Conservation (phyloP, 805 yeast species). For the Starmerella stigmatis region DNA sequence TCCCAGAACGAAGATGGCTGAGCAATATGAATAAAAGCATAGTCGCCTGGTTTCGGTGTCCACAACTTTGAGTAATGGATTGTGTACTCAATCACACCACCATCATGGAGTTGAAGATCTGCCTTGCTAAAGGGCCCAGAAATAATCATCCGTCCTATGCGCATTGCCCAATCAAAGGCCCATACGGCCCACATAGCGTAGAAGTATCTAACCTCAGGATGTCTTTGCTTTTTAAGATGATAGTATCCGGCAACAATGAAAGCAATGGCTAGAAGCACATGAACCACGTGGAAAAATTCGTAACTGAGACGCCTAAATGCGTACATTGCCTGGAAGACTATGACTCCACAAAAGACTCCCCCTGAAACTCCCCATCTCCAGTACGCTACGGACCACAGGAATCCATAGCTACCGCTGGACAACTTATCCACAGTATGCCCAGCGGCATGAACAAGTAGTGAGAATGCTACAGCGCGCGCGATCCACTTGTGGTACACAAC, state of each 20-base stretch:
- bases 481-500: constrained; percentile 42
- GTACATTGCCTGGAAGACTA: constrained; percentile 39
- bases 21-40: constrained; percentile 3
- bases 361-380: constrained; percentile 22
- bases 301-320: constrained; percentile 42
- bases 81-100: constrained; percentile 18
- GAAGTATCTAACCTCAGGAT: constrained; percentile 26
- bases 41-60: constrained; percentile 3
- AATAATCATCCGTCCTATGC: constrained; percentile 41
- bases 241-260: constrained; percentile 44
- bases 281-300: constrained; percentile 46
- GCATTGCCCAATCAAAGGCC: constrained; percentile 52
- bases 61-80: neutral
- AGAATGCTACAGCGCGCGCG: constrained; percentile 22
- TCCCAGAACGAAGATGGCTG: constrained; percentile 2
- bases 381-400: constrained; percentile 12
- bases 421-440: constrained; percentile 19
- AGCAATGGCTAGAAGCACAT: constrained; percentile 41
- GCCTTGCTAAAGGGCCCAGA: constrained; percentile 9
- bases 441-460: constrained; percentile 24
- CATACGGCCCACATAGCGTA: constrained; percentile 53
- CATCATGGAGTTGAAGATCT: constrained; percentile 6
- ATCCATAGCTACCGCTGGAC: constrained; percentile 10
- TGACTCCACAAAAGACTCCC: constrained; percentile 31
- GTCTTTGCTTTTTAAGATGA: constrained; percentile 37